phyloP scores from a whole-genome alignment of 495 filamentous ascomycete species.

The Pyrenopolyporus hunteri region DNA sequence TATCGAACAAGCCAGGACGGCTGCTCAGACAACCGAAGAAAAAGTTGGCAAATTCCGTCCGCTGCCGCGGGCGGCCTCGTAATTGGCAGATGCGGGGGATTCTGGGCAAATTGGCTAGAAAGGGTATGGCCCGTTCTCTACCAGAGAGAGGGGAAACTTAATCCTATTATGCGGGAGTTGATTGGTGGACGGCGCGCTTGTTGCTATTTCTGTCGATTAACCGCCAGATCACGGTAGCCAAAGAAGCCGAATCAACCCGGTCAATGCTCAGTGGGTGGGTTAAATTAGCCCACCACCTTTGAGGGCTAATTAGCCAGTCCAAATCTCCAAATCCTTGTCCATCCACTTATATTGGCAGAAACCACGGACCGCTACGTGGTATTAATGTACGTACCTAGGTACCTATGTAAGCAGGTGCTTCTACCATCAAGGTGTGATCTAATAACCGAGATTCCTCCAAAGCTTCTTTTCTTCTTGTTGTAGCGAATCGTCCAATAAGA shows the following conservation, averaged over 20 bases:
- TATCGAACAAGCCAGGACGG: conserved; percentile 6
- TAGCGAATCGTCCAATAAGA: conserved; percentile 18
- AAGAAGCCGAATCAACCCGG: conserved; percentile 14
- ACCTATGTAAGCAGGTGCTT: too few relatives aligned
- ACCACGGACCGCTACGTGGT: conserved; percentile 8
- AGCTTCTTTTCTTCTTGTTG: conserved; percentile 26
- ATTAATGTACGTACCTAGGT: conserved; percentile 29
- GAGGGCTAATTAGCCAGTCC: conserved; percentile 19
- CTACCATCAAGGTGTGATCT: too few relatives aligned
- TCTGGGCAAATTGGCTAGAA: conserved; percentile 33
- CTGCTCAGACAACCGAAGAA: conserved; percentile 1
- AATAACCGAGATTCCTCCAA: conserved; percentile 27
- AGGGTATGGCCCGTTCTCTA: conserved; percentile 14
- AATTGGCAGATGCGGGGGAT: conserved; percentile 16
- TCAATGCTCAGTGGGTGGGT: background rate
- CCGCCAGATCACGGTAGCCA: conserved; percentile 7
- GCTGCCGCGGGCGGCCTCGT: background rate
- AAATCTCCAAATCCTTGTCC: background rate
- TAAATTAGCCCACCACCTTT: conserved; percentile 35
- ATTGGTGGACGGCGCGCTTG: conserved; percentile 38
- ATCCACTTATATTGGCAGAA: background rate
- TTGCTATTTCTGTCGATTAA: conserved; percentile 35
- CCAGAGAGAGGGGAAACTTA: conserved; percentile 13
- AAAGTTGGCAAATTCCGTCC: background rate
- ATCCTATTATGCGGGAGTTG: conserved; percentile 32